These are phyloP conservation scores for Aspergillus ochraceoroseus DNA, from an alignment of 2,329 filamentous ascomycete genomes.

Conservation along the genomic window DNA sequence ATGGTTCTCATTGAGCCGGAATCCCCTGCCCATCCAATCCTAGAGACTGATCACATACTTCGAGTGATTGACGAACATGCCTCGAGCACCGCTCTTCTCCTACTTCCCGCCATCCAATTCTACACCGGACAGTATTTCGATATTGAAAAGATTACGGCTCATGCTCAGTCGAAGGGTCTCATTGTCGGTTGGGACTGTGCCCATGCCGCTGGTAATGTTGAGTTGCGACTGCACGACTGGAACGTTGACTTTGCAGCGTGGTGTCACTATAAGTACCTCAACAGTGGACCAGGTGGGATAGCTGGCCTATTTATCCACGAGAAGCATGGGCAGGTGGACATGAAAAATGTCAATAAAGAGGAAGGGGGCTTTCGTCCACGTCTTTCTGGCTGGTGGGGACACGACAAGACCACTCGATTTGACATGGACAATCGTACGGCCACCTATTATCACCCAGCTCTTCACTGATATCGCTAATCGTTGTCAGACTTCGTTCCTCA, in stretches of 20 bases:
- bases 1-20: slow-evolving; percentile 71
- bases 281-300: slow-evolving; percentile 76
- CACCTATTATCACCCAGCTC: neutral
- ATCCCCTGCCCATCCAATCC: slow-evolving; percentile 49
- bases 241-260: slow-evolving; percentile 85
- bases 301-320: slow-evolving; percentile 77
- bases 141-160: slow-evolving; percentile 69
- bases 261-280: slow-evolving; percentile 95
- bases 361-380: slow-evolving; percentile 57
- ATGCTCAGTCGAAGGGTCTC: slow-evolving; percentile 67
- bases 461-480: neutral
- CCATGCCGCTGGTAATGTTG: slow-evolving; percentile 79
- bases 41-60: slow-evolving; percentile 68
- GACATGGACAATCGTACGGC: slow-evolving; percentile 65
- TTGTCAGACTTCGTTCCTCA: slow-evolving; percentile 63
- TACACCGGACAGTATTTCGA: slow-evolving; percentile 88
- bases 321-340: slow-evolving; percentile 53
- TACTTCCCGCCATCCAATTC: slow-evolving; percentile 85
- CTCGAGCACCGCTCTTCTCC: slow-evolving; percentile 65
- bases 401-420: slow-evolving; percentile 70
- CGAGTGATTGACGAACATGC: slow-evolving; percentile 69
- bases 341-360: slow-evolving; percentile 34
- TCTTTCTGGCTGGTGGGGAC: slow-evolving; percentile 82
- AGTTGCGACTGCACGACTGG: slow-evolving; percentile 77
- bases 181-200: slow-evolving; percentile 83